Conservation (phyloP, 768 basidiomycete genomes). For the Leccinellum rugosiceps region DNA sequence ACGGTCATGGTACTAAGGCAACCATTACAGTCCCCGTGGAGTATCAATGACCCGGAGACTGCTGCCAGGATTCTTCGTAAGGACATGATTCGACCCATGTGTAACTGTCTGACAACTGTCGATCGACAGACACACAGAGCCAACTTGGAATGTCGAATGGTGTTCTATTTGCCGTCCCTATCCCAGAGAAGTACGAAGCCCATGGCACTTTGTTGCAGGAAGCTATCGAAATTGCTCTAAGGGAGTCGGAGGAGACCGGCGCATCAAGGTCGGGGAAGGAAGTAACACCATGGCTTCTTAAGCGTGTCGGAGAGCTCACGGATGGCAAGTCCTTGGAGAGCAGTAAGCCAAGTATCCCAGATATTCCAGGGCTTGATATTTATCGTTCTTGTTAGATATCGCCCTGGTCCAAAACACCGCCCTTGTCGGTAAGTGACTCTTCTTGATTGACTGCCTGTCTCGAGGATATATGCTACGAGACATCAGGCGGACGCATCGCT, state of each 20-base stretch:
- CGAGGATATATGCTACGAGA: background rate
- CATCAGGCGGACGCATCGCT: slow-evolving; percentile 73
- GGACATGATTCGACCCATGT: slow-evolving; percentile 22
- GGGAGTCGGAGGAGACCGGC: slow-evolving; percentile 79
- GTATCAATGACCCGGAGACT: slow-evolving; percentile 51
- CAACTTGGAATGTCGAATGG: slow-evolving; percentile 75
- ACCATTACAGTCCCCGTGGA: slow-evolving; percentile 70
- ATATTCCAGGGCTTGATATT: background rate
- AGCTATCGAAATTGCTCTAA: slow-evolving; percentile 80
- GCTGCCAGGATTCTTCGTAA: slow-evolving; percentile 78
- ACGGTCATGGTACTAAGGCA: background rate
- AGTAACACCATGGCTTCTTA: slow-evolving; percentile 91
- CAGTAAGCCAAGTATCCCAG: slow-evolving; percentile 43
- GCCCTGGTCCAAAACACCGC: slow-evolving; percentile 91
- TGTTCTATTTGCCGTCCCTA: slow-evolving; percentile 83
- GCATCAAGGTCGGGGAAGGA: slow-evolving; percentile 81
- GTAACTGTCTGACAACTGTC: slow-evolving; percentile 1
- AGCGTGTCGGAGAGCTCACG: slow-evolving; percentile 78
- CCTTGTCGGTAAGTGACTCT: slow-evolving; percentile 56
- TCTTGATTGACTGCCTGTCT: background rate
- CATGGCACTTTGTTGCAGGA: slow-evolving; percentile 68
- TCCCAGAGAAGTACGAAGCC: slow-evolving; percentile 71
- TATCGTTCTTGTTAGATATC: slow-evolving; percentile 52
- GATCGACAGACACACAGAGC: slow-evolving; percentile 56
- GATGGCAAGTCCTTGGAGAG: slow-evolving; percentile 68